Percentiles rank a stretch among this genome's conserved stretches.
Conservation (phyloP, 352 stramenopile genomes). For the Pythium dissimile region DNA sequence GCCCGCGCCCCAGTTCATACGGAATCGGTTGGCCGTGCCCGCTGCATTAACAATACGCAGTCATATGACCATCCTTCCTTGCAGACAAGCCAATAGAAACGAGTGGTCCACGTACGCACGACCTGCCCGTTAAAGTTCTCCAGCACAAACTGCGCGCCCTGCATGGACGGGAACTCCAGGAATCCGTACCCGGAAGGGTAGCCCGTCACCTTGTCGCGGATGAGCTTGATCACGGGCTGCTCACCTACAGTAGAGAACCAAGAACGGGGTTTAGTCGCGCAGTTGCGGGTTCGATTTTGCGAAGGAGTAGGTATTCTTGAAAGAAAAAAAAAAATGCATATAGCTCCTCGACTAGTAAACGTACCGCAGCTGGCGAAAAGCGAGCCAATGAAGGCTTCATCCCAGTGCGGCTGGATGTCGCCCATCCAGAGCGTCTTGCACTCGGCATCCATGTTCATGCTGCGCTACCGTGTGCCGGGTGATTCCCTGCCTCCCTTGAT, state of each 20-base stretch:
- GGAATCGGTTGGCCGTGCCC: slow-evolving; percentile 87
- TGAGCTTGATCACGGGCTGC: slow-evolving; percentile 87
- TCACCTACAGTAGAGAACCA: slow-evolving; percentile 35
- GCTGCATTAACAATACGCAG: slow-evolving; percentile 31
- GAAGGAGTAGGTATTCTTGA: too few species aligned
- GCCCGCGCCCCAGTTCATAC: slow-evolving; percentile 90
- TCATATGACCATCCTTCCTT: background rate
- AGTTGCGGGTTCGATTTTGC: background rate
- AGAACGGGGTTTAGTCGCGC: background rate
- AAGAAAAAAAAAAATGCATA: background rate
- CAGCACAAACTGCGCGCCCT: slow-evolving; percentile 79
- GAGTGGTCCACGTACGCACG: slow-evolving; percentile 56
- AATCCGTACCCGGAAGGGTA: slow-evolving; percentile 90
- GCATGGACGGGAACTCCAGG: slow-evolving; percentile 85
- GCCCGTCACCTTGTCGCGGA: slow-evolving; percentile 88
- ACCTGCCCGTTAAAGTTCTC: slow-evolving; percentile 85
- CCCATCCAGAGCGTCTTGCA: slow-evolving; percentile 91
- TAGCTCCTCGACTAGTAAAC: background rate
- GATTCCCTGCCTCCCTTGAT: background rate
- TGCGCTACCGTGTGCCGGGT: background rate
- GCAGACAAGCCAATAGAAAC: background rate
- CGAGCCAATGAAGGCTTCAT: slow-evolving; percentile 84
- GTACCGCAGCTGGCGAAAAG: slow-evolving; percentile 76
- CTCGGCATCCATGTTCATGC: slow-evolving; percentile 31
- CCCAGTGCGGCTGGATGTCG: slow-evolving; percentile 89